Percentiles rank a stretch among this genome's conserved stretches.
Conservation (phyloP, 306 rosid species). For the Betula pendula region DNA sequence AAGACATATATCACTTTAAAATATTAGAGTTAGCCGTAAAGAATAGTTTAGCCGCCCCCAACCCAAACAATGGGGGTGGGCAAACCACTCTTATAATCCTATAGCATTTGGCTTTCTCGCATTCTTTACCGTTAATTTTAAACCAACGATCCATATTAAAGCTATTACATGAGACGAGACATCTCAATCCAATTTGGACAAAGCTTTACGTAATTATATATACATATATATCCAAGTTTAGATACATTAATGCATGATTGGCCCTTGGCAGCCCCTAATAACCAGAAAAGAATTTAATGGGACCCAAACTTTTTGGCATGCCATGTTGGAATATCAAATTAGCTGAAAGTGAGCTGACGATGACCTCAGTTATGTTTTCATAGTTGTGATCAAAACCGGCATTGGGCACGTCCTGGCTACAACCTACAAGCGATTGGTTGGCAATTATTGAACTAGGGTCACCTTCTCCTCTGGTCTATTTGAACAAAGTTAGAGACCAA, state of each 20-base stretch:
- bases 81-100: too few species aligned
- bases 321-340: conserved; percentile 20
- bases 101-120: too few species aligned
- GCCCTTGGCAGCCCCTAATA: conserved; percentile 8
- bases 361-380: background rate
- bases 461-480: background rate
- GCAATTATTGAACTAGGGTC: background rate
- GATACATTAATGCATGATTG: background rate
- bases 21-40: too few species aligned
- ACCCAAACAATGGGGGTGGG: too few species aligned
- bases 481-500: too few species aligned
- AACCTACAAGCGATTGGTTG: background rate
- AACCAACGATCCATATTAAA: too few species aligned
- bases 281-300: conserved; percentile 22
- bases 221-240: background rate
- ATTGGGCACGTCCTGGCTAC: background rate
- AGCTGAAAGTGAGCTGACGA: background rate
- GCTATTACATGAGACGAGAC: too few species aligned
- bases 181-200: too few species aligned
- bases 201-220: background rate
- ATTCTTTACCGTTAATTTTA: too few species aligned
- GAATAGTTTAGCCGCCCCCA: too few species aligned
- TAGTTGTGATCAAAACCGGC: background rate
- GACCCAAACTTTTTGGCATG: conserved; percentile 13
- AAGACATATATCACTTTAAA: too few species aligned